phyloP scores from a whole-genome alignment of 2,329 filamentous ascomycete species.

The Talaromyces sp. region DNA sequence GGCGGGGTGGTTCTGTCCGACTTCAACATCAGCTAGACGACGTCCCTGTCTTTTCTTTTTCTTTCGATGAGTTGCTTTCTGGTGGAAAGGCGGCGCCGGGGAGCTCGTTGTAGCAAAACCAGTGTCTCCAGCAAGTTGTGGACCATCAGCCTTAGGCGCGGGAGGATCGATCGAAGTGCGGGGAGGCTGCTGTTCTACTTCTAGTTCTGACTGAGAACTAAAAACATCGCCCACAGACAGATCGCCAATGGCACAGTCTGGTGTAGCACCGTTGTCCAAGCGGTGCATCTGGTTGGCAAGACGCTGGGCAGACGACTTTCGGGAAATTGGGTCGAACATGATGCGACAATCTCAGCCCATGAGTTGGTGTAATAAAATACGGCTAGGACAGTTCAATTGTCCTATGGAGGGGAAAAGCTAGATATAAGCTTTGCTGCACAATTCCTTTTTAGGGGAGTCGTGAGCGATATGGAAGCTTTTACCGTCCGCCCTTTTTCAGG shows the following conservation, averaged over 20 bases:
- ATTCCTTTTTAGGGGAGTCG: neutral
- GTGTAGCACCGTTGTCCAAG: constrained; percentile 15
- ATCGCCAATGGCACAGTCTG: constrained; percentile 24
- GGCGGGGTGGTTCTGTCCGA: constrained; percentile 22
- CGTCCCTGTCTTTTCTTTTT: constrained; percentile 41
- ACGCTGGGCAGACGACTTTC: constrained; percentile 8
- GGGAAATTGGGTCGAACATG: constrained; percentile 9
- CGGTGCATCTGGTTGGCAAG: constrained; percentile 11
- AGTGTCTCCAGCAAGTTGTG: constrained; percentile 15
- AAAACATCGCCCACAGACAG: constrained; percentile 36
- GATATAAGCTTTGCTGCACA: neutral
- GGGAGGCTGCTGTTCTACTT: constrained; percentile 15
- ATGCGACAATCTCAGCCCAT: neutral
- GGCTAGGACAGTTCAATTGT: neutral
- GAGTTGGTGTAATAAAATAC: neutral
- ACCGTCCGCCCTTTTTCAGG: constrained; percentile 50
- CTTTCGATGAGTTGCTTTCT: constrained; percentile 24
- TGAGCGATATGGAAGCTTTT: constrained; percentile 21
- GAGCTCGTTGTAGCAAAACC: neutral
- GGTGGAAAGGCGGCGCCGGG: constrained; percentile 9
- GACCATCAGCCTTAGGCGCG: constrained; percentile 25
- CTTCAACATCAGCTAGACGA: constrained; percentile 13
- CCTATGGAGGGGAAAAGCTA: neutral
- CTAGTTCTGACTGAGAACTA: constrained; percentile 30
- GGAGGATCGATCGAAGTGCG: constrained; percentile 4